Evolutionary conservation across 1,139 yeast genomes (phyloP), one percentile per base, ranked within the genome.

Genomic region (Wickerhamiella infanticola): DNA sequence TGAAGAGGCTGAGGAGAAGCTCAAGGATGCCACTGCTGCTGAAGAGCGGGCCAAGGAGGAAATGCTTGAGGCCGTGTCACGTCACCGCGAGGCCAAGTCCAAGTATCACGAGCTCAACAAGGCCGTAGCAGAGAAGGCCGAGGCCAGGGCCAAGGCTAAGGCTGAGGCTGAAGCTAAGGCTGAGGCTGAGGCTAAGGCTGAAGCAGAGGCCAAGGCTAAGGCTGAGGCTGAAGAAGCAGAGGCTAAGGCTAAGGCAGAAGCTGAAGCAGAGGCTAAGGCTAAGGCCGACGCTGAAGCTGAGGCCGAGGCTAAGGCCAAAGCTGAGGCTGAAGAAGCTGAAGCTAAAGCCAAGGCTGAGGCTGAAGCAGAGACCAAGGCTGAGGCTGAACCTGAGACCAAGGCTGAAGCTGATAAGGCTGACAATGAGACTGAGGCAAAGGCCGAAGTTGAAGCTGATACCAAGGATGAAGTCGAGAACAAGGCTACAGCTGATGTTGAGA

Each of bases 391-490:
- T 25, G 41, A 25, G 4, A 25, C 25, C 33, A 13, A 18, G 36
- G 36, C 24, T 9, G 24, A 38, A 24, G 33, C 33, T 4, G 33
- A 13, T 24, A 39, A 45, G 26, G 41, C 27, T 39, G 35, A 24
- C 47, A 7, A 44, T 31, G 27, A 45, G 27, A 41, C 36, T 11
- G 24, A 42, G 24, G 40, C 40, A 8, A 45, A 31, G 31, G 24
- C 27, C 38, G 43, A 24, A 26, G 29, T 5, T 26, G 9, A n/a
- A 25, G 25, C 35, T 31, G 40, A 11, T 42, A 24, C 6, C 26
- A 41, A 40, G 24, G 50, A 45, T 29, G 37, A 41, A 25, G 33
- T 36, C 4, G 36, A 41, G 24, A 35, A 18, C 8, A 35, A 39
- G 8, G 40, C 35, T 18, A 45, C 39, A 26, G 23, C 29, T 3